phyloP scores from a whole-genome alignment of 441 rosid species.

The Theobroma grandiflorum region DNA sequence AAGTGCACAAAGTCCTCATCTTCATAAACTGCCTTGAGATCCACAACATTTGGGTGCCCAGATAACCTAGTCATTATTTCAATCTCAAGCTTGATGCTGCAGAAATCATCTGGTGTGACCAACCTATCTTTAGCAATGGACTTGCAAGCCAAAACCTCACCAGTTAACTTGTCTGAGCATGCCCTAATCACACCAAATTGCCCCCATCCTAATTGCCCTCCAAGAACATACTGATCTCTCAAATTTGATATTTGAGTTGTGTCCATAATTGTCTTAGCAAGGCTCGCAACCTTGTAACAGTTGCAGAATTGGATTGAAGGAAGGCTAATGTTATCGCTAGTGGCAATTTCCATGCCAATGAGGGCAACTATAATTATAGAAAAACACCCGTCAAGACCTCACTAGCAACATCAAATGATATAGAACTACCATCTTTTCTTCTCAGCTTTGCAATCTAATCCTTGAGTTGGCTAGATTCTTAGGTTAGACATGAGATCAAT shows the following conservation, averaged over 20 bases:
- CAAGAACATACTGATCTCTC: constrained; percentile 65
- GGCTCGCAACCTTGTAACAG: constrained; percentile 58
- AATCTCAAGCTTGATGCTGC: constrained; percentile 77
- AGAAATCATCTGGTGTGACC: constrained; percentile 59
- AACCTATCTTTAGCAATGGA: constrained; percentile 80
- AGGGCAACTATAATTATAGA: constrained; percentile 21
- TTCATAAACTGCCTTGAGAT: constrained; percentile 85
- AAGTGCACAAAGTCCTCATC: constrained; percentile 80
- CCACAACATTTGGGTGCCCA: constrained; percentile 83
- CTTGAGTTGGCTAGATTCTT: neutral
- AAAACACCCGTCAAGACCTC: constrained; percentile 24
- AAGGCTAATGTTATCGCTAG: constrained; percentile 34
- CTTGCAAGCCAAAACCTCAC: constrained; percentile 81
- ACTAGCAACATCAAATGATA: constrained; percentile 14
- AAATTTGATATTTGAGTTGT: constrained; percentile 58
- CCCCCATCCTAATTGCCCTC: constrained; percentile 81
- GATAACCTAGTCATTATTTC: constrained; percentile 79
- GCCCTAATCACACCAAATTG: constrained; percentile 80
- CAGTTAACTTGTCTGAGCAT: constrained; percentile 69
- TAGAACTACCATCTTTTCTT: constrained; percentile 21
- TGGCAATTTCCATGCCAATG: constrained; percentile 60
- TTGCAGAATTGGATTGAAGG: constrained; percentile 44
- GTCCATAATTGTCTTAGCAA: constrained; percentile 58
- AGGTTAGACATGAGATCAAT: constrained; percentile 5
- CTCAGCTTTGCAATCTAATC: constrained; percentile 18